Evolutionary conservation across 2,329 filamentous ascomycete species (phyloP).

Genomic region (Mycosphaerelloides madeirae): DNA sequence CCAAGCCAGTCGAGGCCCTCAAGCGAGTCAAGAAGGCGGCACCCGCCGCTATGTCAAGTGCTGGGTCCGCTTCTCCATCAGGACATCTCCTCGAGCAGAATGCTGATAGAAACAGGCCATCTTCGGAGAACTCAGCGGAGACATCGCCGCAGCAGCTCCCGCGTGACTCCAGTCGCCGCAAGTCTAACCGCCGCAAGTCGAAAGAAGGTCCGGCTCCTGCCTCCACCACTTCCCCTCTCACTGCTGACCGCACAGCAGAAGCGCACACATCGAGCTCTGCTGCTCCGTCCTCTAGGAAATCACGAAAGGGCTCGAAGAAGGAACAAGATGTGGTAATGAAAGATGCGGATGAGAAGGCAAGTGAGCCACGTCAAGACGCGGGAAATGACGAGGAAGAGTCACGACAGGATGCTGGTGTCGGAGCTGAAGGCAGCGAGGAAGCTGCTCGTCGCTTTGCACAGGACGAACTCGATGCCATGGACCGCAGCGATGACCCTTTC

Average conservation of each 20-base stretch:
- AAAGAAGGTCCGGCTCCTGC: conserved; percentile 44
- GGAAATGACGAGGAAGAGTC: conserved; percentile 47
- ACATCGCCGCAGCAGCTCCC: conserved; percentile 51
- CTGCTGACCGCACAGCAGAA: conserved; percentile 33
- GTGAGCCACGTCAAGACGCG: conserved; percentile 32
- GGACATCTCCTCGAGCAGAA: conserved; percentile 9
- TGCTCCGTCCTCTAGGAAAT: conserved; percentile 26
- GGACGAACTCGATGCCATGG: conserved; percentile 48
- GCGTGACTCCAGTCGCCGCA: conserved; percentile 64
- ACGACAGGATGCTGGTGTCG: conserved; percentile 39
- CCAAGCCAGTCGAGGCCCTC: conserved; percentile 45
- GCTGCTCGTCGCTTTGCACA: conserved; percentile 61
- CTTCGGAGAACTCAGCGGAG: conserved; percentile 61
- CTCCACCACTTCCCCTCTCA: conserved; percentile 2
- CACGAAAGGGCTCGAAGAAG: conserved; percentile 30
- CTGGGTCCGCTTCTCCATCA: conserved; percentile 52
- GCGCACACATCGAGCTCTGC: conserved; percentile 28
- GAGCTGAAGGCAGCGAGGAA: conserved; percentile 47
- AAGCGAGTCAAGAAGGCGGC: conserved; percentile 48
- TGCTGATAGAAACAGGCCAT: conserved; percentile 46
- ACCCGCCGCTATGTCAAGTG: conserved; percentile 64
- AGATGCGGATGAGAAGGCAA: conserved; percentile 28
- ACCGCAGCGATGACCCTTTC: conserved; percentile 55
- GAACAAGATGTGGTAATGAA: conserved; percentile 34
- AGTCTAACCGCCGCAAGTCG: conserved; percentile 67